Evolutionary conservation across 805 yeast genomes (phyloP), one percentile per base, ranked within the genome.

Genomic region (Pichia nanzhaoensis): DNA sequence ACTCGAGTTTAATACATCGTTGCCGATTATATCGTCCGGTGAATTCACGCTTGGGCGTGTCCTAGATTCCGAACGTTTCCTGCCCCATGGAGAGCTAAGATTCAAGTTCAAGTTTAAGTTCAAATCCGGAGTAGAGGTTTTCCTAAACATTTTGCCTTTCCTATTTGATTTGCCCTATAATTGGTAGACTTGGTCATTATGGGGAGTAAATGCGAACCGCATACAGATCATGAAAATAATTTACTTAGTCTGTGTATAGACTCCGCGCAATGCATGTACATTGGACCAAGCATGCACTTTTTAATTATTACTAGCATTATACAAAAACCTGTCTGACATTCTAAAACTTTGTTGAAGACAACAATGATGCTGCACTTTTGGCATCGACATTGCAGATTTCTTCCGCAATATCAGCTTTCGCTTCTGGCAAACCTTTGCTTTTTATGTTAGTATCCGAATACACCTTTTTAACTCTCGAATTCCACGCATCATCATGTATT

Each of bases 321-420:
- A 24, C 28, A 24, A 7, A 24, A n/a, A n/a, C n/a, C n/a, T n/a
- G n/a, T n/a, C n/a, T n/a, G n/a, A n/a, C n/a, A n/a, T n/a, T n/a
- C 28, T 24, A 39, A 18, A 85, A 85, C 4, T 86, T 78, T 2
- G 91, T 79, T 4, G 80, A 80, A 1, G 96, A 95, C 22, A 90
- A 69, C 34, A 91, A 55, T 31, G 78, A 70, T 0, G 96, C 97
- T 1, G 96, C 98, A 55, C 80, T 81, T 49, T 77, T 78, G 0
- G 96, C 95, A 63, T 87, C 91, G 5, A 88, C 75, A 5, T 66
- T 68, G 3, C 50, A 22, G 4, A 53, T 40, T 20, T 52, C 55
- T 2, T 50, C 55, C 34, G 34, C 32, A 1, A 44, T 24, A 42
- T 42, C 40, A n/a, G 34, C 38, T 31, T 45, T 21, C 31, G 37